Conservation (phyloP, 305 asterid species). For the Ilex paraguariensis region DNA sequence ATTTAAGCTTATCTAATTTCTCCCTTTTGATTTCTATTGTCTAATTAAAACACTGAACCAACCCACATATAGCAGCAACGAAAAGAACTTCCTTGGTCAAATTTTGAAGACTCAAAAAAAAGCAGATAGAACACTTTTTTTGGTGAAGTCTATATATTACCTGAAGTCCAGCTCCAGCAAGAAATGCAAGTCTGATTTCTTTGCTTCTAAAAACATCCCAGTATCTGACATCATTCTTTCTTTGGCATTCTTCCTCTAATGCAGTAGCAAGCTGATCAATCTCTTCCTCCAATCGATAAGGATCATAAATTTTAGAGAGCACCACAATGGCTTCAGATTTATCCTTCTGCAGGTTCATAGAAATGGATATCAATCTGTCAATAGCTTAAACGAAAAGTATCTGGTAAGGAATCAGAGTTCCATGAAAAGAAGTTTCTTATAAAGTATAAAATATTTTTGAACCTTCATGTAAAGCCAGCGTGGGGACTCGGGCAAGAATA, state of each 20-base stretch:
- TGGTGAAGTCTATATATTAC: constrained; percentile 24
- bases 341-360: constrained; percentile 48
- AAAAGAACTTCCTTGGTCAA: too few relatives aligned
- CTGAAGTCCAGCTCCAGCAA: constrained; percentile 94
- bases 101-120: too few relatives aligned
- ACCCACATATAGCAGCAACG: too few relatives aligned
- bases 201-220: constrained; percentile 61
- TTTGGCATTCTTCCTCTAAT: constrained; percentile 65
- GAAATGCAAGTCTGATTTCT: constrained; percentile 84
- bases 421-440: not conserved
- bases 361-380: constrained; percentile 2
- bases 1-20: too few relatives aligned
- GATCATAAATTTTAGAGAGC: constrained; percentile 87
- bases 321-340: constrained; percentile 75
- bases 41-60: too few relatives aligned
- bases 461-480: constrained; percentile 97
- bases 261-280: constrained; percentile 73
- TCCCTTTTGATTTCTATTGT: too few relatives aligned
- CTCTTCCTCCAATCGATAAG: constrained; percentile 72
- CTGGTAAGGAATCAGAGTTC: not conserved
- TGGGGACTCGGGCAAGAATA: constrained; percentile 91
- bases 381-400: not conserved
- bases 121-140: too few relatives aligned
- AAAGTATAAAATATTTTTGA: not conserved
- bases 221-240: constrained; percentile 43